Base-by-base conservation (phyloP, 2,329 filamentous ascomycete species). In the Mycosphaerella sp. region DNA sequence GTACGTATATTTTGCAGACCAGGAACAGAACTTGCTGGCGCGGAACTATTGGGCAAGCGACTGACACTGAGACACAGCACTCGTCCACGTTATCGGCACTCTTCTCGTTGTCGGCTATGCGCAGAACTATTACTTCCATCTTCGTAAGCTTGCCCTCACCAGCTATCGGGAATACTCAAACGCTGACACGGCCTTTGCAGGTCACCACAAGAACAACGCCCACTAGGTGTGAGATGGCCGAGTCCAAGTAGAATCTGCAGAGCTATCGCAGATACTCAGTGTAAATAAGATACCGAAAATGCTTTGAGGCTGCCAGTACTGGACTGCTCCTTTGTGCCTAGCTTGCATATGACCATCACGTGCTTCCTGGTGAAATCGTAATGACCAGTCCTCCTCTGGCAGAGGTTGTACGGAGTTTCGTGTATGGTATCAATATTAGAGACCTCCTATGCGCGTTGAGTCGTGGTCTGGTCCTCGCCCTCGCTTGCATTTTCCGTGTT, bases 181-280 rank as follows among this genome's bases (percentile, higher is more conserved):
- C 9, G 13, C 47, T 54, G 32, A 50, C 18, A 42, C n/a, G 16
- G 16, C 28, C 30, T 12, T 17, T 40, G 54, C 64, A 98, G 93
- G 93, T 67, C 91, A 98, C 83, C 91, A 97, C 87, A 98, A 98
- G 87, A 97, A 98, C 86, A 94, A 98, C 75, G 87, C 89, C 66
- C 93, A 98, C 80, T 98, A 94, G 41, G 41, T 37, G 17, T 9
- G 25, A 44, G 34, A 25, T 25, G 37, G 28, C 16, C 12, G 36
- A 48, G 30, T 27, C n/a, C 25, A 18, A 30, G 40, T 39, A 52
- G 45, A 50, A 40, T 51, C 10, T 28, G 27, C 46, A 53, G 28
- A 21, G 40, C 50, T 16, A 50, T 41, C 45, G 41, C 34, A 21
- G 41, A 51, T 49, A 53, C 18, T 36, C 52, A 34, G 48, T 58